Base-by-base conservation (phyloP, 345 rosid genomes). In the sweet orange (Citrus sinensis) region DNA sequence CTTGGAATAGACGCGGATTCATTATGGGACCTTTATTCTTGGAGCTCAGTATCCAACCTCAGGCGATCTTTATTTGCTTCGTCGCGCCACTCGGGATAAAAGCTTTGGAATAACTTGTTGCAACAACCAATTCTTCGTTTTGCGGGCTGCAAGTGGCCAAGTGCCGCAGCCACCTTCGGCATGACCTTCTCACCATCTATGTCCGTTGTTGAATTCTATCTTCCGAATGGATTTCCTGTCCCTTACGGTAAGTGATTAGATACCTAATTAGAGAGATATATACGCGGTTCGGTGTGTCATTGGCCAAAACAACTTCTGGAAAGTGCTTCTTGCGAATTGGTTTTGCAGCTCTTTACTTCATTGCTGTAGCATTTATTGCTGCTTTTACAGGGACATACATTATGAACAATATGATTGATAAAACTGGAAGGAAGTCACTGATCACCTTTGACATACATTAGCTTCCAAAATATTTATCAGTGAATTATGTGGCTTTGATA, bases 1-100 rank as follows among this genome's bases (percentile, higher is more conserved):
- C 87, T 87, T 24, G 88, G 88, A 39, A 51, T 83, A 5, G 90
- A 87, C 1, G 87, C 17, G 87, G 90, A n/a, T 87, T 87, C 49
- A 74, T 81, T 35, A 63, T 81, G 81, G 88, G 85, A 19, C 88
- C 90, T 20, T 74, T 87, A 6, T 83, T 85, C 46, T 72, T 87
- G 75, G 83, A 87, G 83, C 86, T 85, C 17, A 86, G 88, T 55
- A 54, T 87, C 46, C 87, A 83, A 34, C 90, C 88, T 19, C 86
- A 83, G 88, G 85, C 78, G 16, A 51, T 8, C 5, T 25, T 7
- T 20, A 9, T 2, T 27, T 37, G 3, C 37, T 63, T 51, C 0
- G 17, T 7, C 3, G 20, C 55, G 3, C 4, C 19, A 49, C 6
- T 14, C 1, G 55, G 27, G 29, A 60, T 4, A 2, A 30, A 30